phyloP scores from a whole-genome alignment of 331 rosid species.

The Malus hybrid region DNA sequence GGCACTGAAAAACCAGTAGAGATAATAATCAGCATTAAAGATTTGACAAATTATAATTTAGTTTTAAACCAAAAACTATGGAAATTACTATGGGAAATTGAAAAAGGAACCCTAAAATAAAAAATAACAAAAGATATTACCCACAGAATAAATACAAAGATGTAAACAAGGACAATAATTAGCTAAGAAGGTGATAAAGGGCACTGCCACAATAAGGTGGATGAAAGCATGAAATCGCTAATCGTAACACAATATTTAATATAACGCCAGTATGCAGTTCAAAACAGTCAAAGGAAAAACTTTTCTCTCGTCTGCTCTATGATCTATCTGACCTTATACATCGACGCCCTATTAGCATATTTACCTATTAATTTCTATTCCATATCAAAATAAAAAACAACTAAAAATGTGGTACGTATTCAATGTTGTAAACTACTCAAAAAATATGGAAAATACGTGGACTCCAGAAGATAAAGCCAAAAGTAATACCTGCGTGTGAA shows the following conservation, averaged over 20 bases:
- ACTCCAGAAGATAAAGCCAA: background rate
- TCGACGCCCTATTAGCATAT: background rate
- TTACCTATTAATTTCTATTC: background rate
- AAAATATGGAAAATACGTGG: background rate
- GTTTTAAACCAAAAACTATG: background rate
- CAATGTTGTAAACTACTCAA: background rate
- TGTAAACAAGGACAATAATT: background rate
- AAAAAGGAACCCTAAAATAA: background rate
- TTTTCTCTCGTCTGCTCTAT: background rate
- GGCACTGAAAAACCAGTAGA: constrained; percentile 53
- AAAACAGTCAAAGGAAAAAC: background rate
- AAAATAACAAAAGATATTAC: background rate
- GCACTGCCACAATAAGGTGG: background rate
- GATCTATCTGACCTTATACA: background rate
- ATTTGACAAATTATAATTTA: background rate
- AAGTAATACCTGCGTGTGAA: constrained; percentile 66
- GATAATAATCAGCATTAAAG: constrained; percentile 20
- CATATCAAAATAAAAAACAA: background rate
- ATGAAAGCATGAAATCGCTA: background rate
- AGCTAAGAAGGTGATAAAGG: background rate
- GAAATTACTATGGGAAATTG: background rate
- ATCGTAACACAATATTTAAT: background rate
- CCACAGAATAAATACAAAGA: background rate
- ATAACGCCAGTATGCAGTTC: background rate
- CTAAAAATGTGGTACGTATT: background rate